Conservation (phyloP, 1,139 yeast species). For the Hyphopichia pseudoburtonii region DNA sequence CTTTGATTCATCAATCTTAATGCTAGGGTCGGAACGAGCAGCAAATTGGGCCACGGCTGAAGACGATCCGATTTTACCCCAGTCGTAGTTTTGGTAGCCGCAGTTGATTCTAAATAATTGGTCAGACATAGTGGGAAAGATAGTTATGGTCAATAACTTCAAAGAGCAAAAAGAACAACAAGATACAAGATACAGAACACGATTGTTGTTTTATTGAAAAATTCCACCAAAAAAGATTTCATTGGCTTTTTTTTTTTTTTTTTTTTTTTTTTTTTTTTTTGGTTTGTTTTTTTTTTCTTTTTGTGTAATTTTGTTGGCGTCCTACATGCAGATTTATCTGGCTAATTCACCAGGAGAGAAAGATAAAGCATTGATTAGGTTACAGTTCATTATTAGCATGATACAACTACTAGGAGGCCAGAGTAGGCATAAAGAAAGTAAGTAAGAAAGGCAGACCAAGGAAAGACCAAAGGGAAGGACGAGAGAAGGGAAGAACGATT, state of each 20-base stretch:
- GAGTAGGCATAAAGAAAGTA: too few species aligned
- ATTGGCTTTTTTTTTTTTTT: too few species aligned
- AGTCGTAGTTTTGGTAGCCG: slow-evolving; percentile 71
- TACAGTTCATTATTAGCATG: too few species aligned
- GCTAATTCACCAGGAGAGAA: too few species aligned
- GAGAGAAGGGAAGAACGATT: neutral
- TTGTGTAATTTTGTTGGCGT: too few species aligned
- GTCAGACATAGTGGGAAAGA: slow-evolving; percentile 9
- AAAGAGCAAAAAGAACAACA: slow-evolving; percentile 1
- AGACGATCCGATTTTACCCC: slow-evolving; percentile 84
- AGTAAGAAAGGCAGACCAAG: neutral
- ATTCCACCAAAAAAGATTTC: neutral
- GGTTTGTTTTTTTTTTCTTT: too few species aligned
- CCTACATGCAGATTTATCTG: too few species aligned
- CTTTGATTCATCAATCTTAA: slow-evolving; percentile 60
- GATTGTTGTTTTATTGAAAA: too few species aligned
- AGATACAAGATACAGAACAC: too few species aligned
- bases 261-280: too few species aligned
- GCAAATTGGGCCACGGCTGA: slow-evolving; percentile 93
- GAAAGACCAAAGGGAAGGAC: neutral
- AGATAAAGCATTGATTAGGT: too few species aligned
- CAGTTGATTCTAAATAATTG: slow-evolving; percentile 46
- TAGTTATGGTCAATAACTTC: neutral
- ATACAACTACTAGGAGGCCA: too few species aligned
- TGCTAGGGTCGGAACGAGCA: slow-evolving; percentile 59